phyloP scores from a whole-genome alignment of 805 yeast genomes.

The Ogataea salicorniae region DNA sequence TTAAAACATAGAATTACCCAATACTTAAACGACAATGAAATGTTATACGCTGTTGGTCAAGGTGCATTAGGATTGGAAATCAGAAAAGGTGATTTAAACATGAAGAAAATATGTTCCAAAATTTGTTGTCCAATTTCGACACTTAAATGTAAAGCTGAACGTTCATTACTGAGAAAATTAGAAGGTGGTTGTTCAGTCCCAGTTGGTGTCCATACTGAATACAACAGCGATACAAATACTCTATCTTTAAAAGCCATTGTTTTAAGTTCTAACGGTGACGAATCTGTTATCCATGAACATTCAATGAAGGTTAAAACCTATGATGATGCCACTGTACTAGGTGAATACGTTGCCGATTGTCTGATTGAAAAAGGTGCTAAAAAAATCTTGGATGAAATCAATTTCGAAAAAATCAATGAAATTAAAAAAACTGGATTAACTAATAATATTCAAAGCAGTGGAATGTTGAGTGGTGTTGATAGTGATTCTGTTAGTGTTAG shows the following conservation, averaged over 20 bases:
- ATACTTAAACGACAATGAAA: conserved; percentile 63
- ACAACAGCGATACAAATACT: conserved; percentile 36
- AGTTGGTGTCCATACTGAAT: conserved; percentile 73
- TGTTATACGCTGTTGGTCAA: conserved; percentile 98
- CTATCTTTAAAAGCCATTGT: conserved; percentile 66
- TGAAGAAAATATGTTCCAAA: conserved; percentile 53
- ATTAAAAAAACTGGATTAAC: conserved; percentile 32
- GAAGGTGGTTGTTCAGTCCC: conserved; percentile 99
- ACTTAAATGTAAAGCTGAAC: conserved; percentile 79
- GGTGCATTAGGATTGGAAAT: conserved; percentile 96
- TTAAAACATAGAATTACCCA: conserved; percentile 72
- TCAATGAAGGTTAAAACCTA: conserved; percentile 31
- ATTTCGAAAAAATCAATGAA: conserved; percentile 57
- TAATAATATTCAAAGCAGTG: neutral
- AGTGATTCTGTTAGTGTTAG: neutral
- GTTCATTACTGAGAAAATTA: conserved; percentile 76
- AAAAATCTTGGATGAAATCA: conserved; percentile 72
- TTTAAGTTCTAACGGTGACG: conserved; percentile 77
- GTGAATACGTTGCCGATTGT: conserved; percentile 60
- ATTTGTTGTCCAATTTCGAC: conserved; percentile 66
- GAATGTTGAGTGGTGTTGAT: neutral
- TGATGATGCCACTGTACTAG: conserved; percentile 66
- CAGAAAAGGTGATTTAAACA: conserved; percentile 57
- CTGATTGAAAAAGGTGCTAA: conserved; percentile 78
- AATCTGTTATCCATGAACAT: conserved; percentile 55